phyloP scores from a whole-genome alignment of 257 asterid genomes.

The Agastache rugosa region DNA sequence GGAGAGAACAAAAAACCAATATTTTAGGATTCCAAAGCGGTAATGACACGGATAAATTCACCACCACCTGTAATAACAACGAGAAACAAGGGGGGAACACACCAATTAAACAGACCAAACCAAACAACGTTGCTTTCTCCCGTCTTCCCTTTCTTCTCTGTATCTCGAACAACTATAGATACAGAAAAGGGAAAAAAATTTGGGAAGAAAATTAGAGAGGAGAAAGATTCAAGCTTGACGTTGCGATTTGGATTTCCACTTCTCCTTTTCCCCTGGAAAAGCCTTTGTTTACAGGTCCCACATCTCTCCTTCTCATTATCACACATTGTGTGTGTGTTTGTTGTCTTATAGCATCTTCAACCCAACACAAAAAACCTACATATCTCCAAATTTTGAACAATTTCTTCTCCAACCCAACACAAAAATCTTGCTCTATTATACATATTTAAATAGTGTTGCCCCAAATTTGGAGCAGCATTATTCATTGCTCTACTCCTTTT shows the following conservation, averaged over 20 bases:
- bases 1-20: not conserved
- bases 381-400: too few relatives aligned
- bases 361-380: too few relatives aligned
- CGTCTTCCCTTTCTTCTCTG: slow-evolving; percentile 31
- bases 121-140: slow-evolving; percentile 3
- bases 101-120: slow-evolving; percentile 32
- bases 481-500: too few relatives aligned
- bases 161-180: slow-evolving; percentile 28
- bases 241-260: slow-evolving; percentile 41
- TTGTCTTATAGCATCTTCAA: not conserved
- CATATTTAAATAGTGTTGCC: too few relatives aligned
- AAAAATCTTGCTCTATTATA: too few relatives aligned
- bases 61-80: slow-evolving; percentile 22
- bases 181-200: slow-evolving; percentile 31
- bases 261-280: slow-evolving; percentile 34
- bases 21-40: not conserved
- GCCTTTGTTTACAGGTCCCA: slow-evolving; percentile 39
- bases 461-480: too few relatives aligned
- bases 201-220: not conserved
- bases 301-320: not conserved
- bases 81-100: slow-evolving; percentile 39
- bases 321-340: not conserved
- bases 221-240: slow-evolving; percentile 8
- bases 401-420: too few relatives aligned
- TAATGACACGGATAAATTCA: not conserved